phyloP scores from a whole-genome alignment of 2,329 filamentous ascomycete genomes.

The Fusarium keratoplasticum region DNA sequence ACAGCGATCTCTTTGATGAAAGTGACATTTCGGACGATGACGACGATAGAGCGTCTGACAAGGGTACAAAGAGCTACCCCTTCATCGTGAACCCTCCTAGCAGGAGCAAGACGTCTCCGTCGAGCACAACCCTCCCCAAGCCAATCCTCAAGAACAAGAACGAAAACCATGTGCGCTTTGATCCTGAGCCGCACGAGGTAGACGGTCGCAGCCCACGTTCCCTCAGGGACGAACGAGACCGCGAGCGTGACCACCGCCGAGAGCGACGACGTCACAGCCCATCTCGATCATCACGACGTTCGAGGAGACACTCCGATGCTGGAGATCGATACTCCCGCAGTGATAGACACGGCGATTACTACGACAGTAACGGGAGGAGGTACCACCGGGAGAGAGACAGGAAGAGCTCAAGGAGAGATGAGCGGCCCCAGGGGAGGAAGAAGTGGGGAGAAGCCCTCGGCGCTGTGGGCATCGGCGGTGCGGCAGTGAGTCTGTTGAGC shows the following conservation, averaged over 20 bases:
- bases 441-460: constrained; percentile 66
- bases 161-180: constrained; percentile 67
- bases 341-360: constrained; percentile 52
- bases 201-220: constrained; percentile 46
- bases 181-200: constrained; percentile 61
- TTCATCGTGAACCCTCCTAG: constrained; percentile 52
- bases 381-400: constrained; percentile 56
- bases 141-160: constrained; percentile 73
- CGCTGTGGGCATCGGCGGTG: constrained; percentile 70
- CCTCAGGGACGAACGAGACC: constrained; percentile 49
- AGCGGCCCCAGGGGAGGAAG: constrained; percentile 56
- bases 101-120: constrained; percentile 49
- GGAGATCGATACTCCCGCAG: constrained; percentile 39
- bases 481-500: constrained; percentile 68
- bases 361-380: constrained; percentile 45
- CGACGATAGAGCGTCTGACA: constrained; percentile 48
- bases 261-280: constrained; percentile 35
- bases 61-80: constrained; percentile 49
- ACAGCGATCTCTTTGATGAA: constrained; percentile 46
- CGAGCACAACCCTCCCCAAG: constrained; percentile 59
- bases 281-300: constrained; percentile 36
- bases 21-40: constrained; percentile 49
- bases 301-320: constrained; percentile 44
- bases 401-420: constrained; percentile 52
- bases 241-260: constrained; percentile 38